Evolutionary conservation across 106 monocot species (phyloP).

Genomic region (Dioscorea dumetorum): DNA sequence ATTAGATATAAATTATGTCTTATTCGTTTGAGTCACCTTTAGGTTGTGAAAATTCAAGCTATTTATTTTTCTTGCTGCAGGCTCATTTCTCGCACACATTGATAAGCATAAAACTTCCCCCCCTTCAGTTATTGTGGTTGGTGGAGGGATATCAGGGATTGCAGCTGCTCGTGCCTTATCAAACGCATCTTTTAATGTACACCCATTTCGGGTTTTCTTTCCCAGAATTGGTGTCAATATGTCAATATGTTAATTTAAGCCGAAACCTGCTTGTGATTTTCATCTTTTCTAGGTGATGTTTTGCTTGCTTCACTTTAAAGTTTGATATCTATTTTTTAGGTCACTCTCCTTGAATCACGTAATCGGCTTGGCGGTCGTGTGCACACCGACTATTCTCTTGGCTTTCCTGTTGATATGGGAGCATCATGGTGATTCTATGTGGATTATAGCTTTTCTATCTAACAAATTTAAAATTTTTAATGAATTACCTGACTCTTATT

Average conservation of each 20-base stretch:
- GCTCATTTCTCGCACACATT: conserved; percentile 56
- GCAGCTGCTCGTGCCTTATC: conserved; percentile 81
- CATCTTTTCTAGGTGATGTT: background rate
- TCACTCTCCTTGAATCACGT: conserved; percentile 81
- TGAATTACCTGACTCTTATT: conserved; percentile 1
- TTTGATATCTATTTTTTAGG: conserved; percentile 26
- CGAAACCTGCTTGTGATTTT: background rate
- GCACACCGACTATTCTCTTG: conserved; percentile 90
- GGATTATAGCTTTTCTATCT: background rate
- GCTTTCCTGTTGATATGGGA: conserved; percentile 97
- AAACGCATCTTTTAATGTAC: conserved; percentile 80
- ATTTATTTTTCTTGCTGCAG: conserved; percentile 20
- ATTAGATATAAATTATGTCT: no score
- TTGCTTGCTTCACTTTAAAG: no score
- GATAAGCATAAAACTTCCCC: conserved; percentile 41
- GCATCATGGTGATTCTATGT: conserved; percentile 40
- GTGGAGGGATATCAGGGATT: conserved; percentile 97
- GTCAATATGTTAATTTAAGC: no score
- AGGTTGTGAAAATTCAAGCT: no score
- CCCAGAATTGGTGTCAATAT: no score
- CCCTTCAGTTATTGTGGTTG: conserved; percentile 89
- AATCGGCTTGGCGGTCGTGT: conserved; percentile 85
- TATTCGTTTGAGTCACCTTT: no score
- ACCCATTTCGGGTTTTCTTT: no score
- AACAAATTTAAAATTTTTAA: background rate